Percentiles rank a stretch among this genome's conserved stretches.
These are phyloP conservation scores for Yarrowia osloensis DNA, from an alignment of 805 yeast species.

Conservation along the genomic window DNA sequence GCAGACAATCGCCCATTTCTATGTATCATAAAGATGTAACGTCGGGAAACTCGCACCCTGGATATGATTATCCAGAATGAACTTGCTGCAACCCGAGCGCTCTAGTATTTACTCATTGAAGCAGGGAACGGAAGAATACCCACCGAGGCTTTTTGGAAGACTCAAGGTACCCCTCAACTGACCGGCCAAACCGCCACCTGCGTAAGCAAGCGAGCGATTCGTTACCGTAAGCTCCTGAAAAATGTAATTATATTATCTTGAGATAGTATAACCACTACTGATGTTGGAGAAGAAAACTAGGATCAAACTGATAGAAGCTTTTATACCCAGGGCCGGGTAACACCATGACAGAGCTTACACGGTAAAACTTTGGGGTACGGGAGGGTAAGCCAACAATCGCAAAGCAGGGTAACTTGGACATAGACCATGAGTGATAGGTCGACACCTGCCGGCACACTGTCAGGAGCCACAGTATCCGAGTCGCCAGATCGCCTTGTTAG, in stretches of 20 bases:
- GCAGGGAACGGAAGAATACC: slow-evolving; percentile 31
- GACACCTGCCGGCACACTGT: too few species aligned
- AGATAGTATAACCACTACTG: slow-evolving; percentile 31
- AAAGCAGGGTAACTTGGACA: neutral
- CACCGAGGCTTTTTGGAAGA: slow-evolving; percentile 31
- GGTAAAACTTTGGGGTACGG: neutral
- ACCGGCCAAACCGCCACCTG: slow-evolving; percentile 28
- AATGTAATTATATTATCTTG: slow-evolving; percentile 30
- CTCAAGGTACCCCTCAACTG: slow-evolving; percentile 31
- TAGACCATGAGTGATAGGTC: too few species aligned
- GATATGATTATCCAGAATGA: slow-evolving; percentile 24
- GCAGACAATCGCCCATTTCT: too few species aligned
- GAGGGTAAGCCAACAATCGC: neutral
- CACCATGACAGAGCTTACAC: slow-evolving; percentile 1
- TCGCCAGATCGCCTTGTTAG: neutral
- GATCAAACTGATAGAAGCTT: slow-evolving; percentile 2
- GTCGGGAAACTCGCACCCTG: slow-evolving; percentile 21
- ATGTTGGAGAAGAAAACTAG: slow-evolving; percentile 26
- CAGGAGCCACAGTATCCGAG: neutral
- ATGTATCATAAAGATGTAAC: slow-evolving; percentile 18
- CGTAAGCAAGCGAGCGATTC: slow-evolving; percentile 17
- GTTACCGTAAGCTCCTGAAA: slow-evolving; percentile 30
- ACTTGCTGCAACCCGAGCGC: slow-evolving; percentile 25
- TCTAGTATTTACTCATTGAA: slow-evolving; percentile 29
- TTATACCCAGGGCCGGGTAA: slow-evolving; percentile 15